Base-by-base conservation (phyloP, 2,329 filamentous ascomycete species). In the Hyphodiscus sp. region DNA sequence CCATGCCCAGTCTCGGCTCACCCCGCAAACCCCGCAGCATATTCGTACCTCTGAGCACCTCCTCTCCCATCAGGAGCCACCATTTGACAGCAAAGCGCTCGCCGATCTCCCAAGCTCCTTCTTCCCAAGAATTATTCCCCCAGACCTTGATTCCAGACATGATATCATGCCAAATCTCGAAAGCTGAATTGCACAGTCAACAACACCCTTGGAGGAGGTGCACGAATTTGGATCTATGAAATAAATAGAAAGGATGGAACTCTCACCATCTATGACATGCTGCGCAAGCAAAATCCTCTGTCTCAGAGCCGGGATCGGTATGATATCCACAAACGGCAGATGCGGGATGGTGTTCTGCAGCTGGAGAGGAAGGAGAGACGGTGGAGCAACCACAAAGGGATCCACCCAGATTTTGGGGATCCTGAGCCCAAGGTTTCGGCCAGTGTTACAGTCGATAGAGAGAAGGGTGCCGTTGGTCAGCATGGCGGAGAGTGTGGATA, bases 141-240 rank as follows among this genome's bases (percentile, higher is more conserved):
- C 67, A 68, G 19, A 69, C 59, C 47, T 61, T 62, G 15, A 67
- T 52, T 13, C 13, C 33, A 15, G 16, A 13, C 4, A 13, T 4
- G 33, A 38, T 38, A 10, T 38, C 33, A 38, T 38, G 33, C 33
- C 33, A 38, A 5, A 38, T 38, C 33, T 38, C 33, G 33, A 15
- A 38, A 95, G 63, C 73, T 94, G 48, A 75, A 82, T 56, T 94
- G 92, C 66, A 89, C 89, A 11, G 89, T 81, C 33, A 78, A 88
- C 60, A 87, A 95, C 70, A 94, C 89, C 5, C 81, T 95, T 30
- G 87, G 91, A 52, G n/a, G 89, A 88, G 47, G 89, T 90, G 2
- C 95, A 95, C 66, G 91, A 95, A n/a, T n/a, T n/a, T n/a, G n/a
- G n/a, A n/a, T n/a, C n/a, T n/a, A n/a, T n/a, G n/a, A n/a, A n/a